These are phyloP conservation scores for Lolium rigidum DNA, from an alignment of 176 grass and related monocot genomes.

Conservation along the genomic window DNA sequence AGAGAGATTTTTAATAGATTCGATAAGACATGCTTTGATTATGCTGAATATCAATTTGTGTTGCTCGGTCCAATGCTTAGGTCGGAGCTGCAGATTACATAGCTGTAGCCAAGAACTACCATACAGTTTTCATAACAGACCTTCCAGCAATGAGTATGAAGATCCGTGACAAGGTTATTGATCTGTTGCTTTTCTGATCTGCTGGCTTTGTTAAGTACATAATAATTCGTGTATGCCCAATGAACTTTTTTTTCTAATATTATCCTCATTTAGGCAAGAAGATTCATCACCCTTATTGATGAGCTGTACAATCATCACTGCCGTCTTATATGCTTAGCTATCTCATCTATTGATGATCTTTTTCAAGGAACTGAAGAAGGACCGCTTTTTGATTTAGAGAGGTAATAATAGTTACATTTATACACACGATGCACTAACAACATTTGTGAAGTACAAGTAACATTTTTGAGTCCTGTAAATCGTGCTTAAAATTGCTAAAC, in stretches of 20 bases:
- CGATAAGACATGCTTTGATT: background rate
- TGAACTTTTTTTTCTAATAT: constrained; percentile 16
- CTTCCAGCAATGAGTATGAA: constrained; percentile 99
- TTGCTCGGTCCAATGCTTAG: constrained; percentile 48
- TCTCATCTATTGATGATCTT: constrained; percentile 83
- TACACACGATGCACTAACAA: background rate
- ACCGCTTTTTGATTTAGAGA: constrained; percentile 93
- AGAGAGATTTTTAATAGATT: background rate
- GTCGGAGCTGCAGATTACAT: constrained; percentile 98
- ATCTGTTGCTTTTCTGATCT: constrained; percentile 1
- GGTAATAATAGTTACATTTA: constrained; percentile 44
- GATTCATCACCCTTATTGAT: constrained; percentile 93
- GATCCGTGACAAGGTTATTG: constrained; percentile 90
- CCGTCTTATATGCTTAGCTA: constrained; percentile 72
- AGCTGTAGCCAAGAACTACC: constrained; percentile 87
- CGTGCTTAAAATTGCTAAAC: background rate
- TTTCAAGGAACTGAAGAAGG: constrained; percentile 98
- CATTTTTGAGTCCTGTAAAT: background rate
- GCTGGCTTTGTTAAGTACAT: constrained; percentile 13
- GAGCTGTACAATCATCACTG: constrained; percentile 98
- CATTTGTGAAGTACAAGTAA: constrained; percentile 1
- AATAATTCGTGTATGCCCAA: background rate
- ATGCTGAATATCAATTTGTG: background rate
- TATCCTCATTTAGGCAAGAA: constrained; percentile 69
- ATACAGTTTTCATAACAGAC: constrained; percentile 90